Percentiles rank a stretch among this genome's conserved stretches.
Conservation (phyloP, 768 basidiomycete species). For the Nevesoporus exiguus region DNA sequence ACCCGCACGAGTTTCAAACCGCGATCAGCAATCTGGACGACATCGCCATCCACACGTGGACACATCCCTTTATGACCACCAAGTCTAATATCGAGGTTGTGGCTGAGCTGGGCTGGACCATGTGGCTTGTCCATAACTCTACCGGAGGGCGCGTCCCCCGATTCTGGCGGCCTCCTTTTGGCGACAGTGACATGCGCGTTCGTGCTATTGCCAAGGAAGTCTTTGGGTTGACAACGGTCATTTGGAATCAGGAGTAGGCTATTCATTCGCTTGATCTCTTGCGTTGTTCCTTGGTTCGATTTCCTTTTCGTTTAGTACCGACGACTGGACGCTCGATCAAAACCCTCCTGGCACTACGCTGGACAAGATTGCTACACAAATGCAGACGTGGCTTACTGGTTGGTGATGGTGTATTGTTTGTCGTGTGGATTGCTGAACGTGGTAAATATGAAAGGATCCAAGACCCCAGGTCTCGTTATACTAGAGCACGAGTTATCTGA, state of each 20-base stretch:
- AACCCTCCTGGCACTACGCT: conserved; percentile 40
- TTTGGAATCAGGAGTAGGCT: conserved; percentile 88
- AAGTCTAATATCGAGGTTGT: conserved; percentile 65
- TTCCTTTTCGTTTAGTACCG: conserved; percentile 44
- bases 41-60: conserved; percentile 51
- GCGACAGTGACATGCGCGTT: conserved; percentile 81
- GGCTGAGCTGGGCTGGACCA: conserved; percentile 75
- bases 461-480: conserved; percentile 74
- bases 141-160: conserved; percentile 72
- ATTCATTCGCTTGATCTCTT: neutral
- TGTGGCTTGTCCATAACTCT: conserved; percentile 74
- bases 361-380: conserved; percentile 42
- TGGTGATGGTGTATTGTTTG: conserved; percentile 8
- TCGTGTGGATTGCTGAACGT: neutral
- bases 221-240: conserved; percentile 78
- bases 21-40: conserved; percentile 45
- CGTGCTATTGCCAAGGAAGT: conserved; percentile 82
- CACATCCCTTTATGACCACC: conserved; percentile 80
- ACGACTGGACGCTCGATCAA: conserved; percentile 67
- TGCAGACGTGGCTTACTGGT: conserved; percentile 60
- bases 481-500: conserved; percentile 81
- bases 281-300: neutral
- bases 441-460: conserved; percentile 44
- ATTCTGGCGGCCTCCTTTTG: conserved; percentile 90
- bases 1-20: conserved; percentile 52